Base-by-base conservation (phyloP, 352 stramenopile species). In the Phytophthora colocasiae region DNA sequence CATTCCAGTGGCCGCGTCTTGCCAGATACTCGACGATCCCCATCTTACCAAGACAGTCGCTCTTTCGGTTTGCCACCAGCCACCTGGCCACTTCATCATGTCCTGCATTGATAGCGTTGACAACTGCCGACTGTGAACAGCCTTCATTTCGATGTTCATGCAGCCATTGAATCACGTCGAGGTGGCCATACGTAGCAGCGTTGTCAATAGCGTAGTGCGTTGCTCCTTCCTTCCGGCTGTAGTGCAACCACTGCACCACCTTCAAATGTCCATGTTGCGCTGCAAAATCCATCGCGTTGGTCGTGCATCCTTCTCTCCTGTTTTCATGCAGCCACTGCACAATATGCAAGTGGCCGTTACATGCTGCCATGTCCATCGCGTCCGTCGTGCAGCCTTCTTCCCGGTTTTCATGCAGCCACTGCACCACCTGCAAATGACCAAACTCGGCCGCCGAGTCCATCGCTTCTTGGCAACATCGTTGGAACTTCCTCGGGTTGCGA, bases 401-500 rank as follows among this genome's bases (percentile, higher is more conserved):
- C 0, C 82, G 65, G 58, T 89, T 63, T 3, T 36, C 15, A 41
- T 89, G 77, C 45, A 93, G 65, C 69, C 81, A 90, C 27, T 81
- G 58, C 29, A 93, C 77, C 3, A 93, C 67, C 1, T 79, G 43
- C 8, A 89, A 47, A 55, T 91, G 82, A 8, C 78, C 82, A 39
- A 89, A 89, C 59, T 89, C 82, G 38, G 82, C 80, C 3, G 82
- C 79, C 32, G 79, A 72, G 63, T 91, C 82, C 77, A 91, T 91
- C 27, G 82, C 73, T 36, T 87, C 80, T 8, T 70, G 51, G 63
- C 71, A 85, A 69, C 80, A 89, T 15, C 49, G 57, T 53, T 91
- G 73, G 53, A 87, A 87, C 4, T 73, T 50, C 6, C 41, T 26
- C 0, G 81, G 75, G 10, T 71, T 53, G 3, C 71, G 71, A 1